Conservation (phyloP, 1,284 basidiomycete genomes). For the Golubevia sp. region DNA sequence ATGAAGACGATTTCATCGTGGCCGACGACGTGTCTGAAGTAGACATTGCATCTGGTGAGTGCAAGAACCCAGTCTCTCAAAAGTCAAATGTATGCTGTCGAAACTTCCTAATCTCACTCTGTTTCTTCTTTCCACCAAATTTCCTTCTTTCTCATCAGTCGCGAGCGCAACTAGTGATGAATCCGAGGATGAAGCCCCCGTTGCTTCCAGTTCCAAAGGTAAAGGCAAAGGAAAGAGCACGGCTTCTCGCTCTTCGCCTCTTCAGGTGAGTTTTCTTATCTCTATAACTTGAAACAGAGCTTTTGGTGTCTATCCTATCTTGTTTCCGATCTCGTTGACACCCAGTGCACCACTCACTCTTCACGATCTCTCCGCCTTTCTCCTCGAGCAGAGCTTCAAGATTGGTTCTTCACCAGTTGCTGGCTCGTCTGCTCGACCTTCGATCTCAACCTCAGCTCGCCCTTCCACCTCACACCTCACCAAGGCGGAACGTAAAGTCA, state of each 20-base stretch:
- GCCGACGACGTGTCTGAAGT: slow-evolving; percentile 19
- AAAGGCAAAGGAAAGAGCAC: not conserved
- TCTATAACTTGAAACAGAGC: not conserved
- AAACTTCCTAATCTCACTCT: not conserved
- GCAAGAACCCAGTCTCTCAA: not conserved
- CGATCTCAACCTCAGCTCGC: not conserved
- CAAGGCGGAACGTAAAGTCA: slow-evolving; percentile 76
- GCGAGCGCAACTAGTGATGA: not conserved
- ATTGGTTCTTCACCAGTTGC: slow-evolving; percentile 16
- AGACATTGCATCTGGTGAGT: slow-evolving; percentile 12
- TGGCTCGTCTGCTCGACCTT: slow-evolving; percentile 8
- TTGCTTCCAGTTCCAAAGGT: not conserved
- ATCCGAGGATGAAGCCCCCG: not conserved
- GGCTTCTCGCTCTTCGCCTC: not conserved
- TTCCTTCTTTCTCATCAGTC: not conserved
- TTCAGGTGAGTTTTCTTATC: slow-evolving; percentile 4
- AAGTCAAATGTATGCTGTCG: not conserved
- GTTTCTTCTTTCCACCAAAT: not conserved
- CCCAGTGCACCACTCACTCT: slow-evolving; percentile 24
- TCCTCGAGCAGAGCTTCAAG: slow-evolving; percentile 10
- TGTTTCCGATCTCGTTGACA: slow-evolving; percentile 16
- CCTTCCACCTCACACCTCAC: slow-evolving; percentile 71
- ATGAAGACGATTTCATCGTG: slow-evolving; percentile 39
- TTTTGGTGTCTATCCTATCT: not conserved
- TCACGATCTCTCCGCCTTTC: slow-evolving; percentile 7